A percentile compares a stretch with the other conserved stretches of the same genome.
These are phyloP conservation scores for Vanderwaltozyma tropicalis DNA, from an alignment of 805 yeast genomes.

Conservation along the genomic window DNA sequence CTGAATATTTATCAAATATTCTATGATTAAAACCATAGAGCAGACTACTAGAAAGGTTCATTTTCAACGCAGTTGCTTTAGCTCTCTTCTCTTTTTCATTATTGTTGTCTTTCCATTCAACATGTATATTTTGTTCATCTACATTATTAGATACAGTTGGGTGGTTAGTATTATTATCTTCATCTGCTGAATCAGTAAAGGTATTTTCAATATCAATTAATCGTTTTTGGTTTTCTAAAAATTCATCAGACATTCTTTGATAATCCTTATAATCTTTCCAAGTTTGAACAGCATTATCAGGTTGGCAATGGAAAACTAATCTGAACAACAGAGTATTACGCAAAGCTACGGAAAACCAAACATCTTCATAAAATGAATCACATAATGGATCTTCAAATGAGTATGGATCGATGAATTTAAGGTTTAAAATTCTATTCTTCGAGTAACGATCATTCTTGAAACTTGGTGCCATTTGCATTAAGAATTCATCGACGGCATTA, in stretches of 20 bases:
- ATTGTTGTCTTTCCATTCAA: neutral
- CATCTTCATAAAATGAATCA: constrained; percentile 72
- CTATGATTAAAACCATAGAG: constrained; percentile 32
- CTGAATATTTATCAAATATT: constrained; percentile 63
- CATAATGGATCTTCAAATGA: constrained; percentile 78
- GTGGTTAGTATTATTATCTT: neutral
- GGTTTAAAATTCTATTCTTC: constrained; percentile 18
- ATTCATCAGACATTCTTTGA: constrained; percentile 50
- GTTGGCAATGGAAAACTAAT: constrained; percentile 85
- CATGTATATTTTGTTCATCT: neutral
- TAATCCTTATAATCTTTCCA: constrained; percentile 85
- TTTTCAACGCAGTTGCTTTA: constrained; percentile 17
- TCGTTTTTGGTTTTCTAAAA: constrained; percentile 28
- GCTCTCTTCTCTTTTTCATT: constrained; percentile 4
- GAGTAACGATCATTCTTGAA: constrained; percentile 6
- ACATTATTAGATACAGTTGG: neutral
- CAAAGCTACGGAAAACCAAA: constrained; percentile 75
- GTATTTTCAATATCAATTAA: constrained; percentile 25
- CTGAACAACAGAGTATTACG: constrained; percentile 76
- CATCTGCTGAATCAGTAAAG: neutral
- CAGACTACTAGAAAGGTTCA: constrained; percentile 24
- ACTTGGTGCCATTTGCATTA: constrained; percentile 21
- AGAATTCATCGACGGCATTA: constrained; percentile 17
- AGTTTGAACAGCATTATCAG: constrained; percentile 79
- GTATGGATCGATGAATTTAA: constrained; percentile 70